Percentiles rank a stretch among this genome's conserved stretches.
Evolutionary conservation across 345 rosid genomes (phyloP).

Genomic region (Geranium rotundifolium): DNA sequence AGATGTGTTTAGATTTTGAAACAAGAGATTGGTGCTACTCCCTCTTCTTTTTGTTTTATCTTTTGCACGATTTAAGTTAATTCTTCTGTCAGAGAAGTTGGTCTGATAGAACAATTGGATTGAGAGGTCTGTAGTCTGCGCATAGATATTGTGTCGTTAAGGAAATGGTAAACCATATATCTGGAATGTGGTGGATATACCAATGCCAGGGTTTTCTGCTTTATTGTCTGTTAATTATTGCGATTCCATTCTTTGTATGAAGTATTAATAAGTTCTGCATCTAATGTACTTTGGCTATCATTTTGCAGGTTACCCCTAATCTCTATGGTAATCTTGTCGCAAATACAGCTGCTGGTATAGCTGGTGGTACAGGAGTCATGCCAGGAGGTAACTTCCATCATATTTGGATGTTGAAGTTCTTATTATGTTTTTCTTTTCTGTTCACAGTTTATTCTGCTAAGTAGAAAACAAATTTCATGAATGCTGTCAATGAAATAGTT

Average conservation of each 20-base stretch:
- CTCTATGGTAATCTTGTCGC: constrained; percentile 84
- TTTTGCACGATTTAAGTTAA: no score
- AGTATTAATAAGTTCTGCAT: constrained; percentile 3
- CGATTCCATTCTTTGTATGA: background rate
- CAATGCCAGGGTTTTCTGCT: background rate
- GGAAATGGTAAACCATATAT: background rate
- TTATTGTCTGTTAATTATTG: background rate
- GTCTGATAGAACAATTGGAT: background rate
- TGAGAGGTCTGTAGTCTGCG: no score
- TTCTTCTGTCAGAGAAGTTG: no score
- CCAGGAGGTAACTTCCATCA: constrained; percentile 65
- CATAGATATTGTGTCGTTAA: background rate
- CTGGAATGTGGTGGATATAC: background rate
- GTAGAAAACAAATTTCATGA: no score
- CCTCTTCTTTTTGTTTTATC: no score
- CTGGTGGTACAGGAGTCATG: constrained; percentile 97
- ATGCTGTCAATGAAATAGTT: no score
- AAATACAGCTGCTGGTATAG: constrained; percentile 88
- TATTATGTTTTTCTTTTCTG: background rate
- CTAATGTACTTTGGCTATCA: constrained; percentile 1
- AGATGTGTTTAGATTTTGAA: background rate
- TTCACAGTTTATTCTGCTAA: background rate
- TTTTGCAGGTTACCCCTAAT: constrained; percentile 80
- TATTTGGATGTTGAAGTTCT: constrained; percentile 5
- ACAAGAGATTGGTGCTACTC: background rate